Conservation (phyloP, 176 grass and related monocot species). For the Olyra latifolia region DNA sequence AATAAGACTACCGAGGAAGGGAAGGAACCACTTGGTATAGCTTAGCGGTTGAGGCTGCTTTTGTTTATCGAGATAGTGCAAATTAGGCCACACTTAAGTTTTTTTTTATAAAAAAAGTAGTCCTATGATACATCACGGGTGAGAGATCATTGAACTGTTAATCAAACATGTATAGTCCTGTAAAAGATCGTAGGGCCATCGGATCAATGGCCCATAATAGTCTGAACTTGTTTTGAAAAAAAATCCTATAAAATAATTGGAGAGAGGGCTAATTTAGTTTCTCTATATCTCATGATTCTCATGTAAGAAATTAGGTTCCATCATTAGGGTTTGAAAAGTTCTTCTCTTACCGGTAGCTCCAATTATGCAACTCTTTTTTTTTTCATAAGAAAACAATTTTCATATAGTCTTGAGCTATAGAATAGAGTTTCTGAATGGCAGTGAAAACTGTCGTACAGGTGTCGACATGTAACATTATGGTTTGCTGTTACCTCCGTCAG, state of each 20-base stretch:
- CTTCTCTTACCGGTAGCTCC: background rate
- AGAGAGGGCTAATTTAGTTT: background rate
- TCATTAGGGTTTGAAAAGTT: background rate
- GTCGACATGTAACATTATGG: constrained; percentile 37
- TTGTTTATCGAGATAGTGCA: background rate
- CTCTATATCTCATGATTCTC: background rate
- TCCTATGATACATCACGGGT: too few relatives aligned
- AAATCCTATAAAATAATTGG: too few relatives aligned
- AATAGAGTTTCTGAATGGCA: background rate
- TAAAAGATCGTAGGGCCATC: too few relatives aligned
- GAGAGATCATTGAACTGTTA: too few relatives aligned
- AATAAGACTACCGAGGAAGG: background rate
- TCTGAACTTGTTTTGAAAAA: too few relatives aligned
- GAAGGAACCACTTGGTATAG: background rate
- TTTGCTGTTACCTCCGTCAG: constrained; percentile 22
- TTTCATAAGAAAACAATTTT: background rate
- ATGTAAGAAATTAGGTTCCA: background rate
- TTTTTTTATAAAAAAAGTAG: too few relatives aligned
- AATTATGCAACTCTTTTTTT: background rate
- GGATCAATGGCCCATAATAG: too few relatives aligned
- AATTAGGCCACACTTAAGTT: background rate
- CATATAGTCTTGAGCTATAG: background rate
- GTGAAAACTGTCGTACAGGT: constrained; percentile 26
- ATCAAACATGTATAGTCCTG: too few relatives aligned
- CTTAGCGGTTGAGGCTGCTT: background rate